These are phyloP conservation scores for Aphanomyces stellatus DNA, from an alignment of 352 stramenopile species.

Conservation along the genomic window DNA sequence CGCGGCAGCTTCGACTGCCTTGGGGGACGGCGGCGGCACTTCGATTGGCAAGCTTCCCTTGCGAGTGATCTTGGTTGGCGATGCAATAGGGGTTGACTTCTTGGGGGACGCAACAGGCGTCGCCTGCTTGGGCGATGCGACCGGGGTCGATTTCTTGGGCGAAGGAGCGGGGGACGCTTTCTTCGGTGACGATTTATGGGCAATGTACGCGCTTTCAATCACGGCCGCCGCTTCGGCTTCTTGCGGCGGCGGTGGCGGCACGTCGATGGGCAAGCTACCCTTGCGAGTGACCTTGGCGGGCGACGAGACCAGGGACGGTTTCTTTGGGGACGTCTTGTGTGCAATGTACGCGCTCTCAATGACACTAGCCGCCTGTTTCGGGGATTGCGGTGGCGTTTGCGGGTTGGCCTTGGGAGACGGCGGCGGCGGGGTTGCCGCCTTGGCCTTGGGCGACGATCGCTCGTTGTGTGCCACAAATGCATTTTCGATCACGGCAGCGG, in stretches of 20 bases:
- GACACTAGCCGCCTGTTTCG: background rate
- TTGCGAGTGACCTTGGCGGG: background rate
- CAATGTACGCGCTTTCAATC: slow-evolving; percentile 9
- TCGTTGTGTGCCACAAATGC: background rate
- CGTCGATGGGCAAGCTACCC: background rate
- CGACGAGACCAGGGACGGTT: background rate
- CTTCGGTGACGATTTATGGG: background rate
- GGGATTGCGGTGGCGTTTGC: background rate
- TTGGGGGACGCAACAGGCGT: background rate
- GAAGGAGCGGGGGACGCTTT: background rate
- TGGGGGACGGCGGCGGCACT: background rate
- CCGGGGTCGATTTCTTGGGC: background rate
- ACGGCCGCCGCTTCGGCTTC: background rate
- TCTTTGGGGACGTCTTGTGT: background rate
- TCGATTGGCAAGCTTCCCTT: background rate
- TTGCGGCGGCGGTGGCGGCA: background rate
- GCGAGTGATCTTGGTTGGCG: background rate
- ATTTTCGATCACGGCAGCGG: background rate
- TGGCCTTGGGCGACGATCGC: background rate
- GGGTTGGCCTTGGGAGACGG: background rate
- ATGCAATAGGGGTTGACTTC: background rate
- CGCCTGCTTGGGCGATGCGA: background rate
- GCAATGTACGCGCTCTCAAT: slow-evolving; percentile 1
- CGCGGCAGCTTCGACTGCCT: background rate
- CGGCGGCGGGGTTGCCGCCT: background rate